Evolutionary conservation across 1,139 yeast species (phyloP), one percentile per base, ranked within the genome.

Genomic region (Hyphopichia pseudoburtonii): DNA sequence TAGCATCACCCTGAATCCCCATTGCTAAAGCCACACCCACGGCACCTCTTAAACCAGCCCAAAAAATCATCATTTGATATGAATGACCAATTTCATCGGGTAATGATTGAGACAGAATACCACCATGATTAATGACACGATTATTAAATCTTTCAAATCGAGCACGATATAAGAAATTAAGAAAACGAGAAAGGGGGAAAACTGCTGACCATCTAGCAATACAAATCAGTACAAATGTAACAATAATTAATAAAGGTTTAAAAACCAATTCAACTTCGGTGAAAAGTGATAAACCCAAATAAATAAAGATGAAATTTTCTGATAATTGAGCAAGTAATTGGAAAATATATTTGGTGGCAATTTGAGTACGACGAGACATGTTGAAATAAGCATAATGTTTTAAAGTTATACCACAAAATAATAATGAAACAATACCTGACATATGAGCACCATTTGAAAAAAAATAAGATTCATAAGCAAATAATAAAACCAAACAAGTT

Each of bases 21-120:
- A 95, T 90, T 0, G 98, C 98, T 52, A 94, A 74, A 0, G 98
- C 99, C 3, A 94, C 99, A 47, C 99, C 99, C 25, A 94, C 99
- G 1, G 99, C 99, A 42, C 99, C 99, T 55, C 99, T 75, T 42
- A 94, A 71, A 5, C 99, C 99, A 2, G 98, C 98, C 99, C 99
- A 94, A 62, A 94, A 94, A 33, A 94, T 87, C 98, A 94, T 92
- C 88, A 90, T 88, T 64, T 94, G 98, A 60, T 94, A 94, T 42
- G 86, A 88, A 51, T 88, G 94, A 17, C 96, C 92, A 42, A 94
- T 89, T 62, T 90, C 97, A 51, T 90, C 97, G 1, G 86, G 85
- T n/a, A 72, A 64, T 5, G 76, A 57, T 26, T 67, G 64, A 5
- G 61, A 52, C 1, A 70, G 51, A 27, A 72, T 60, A 12, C 73